Percentiles rank a stretch among this genome's conserved stretches.
Evolutionary conservation across 2,329 filamentous ascomycete species (phyloP).

Genomic region (Penicillium digitatum): DNA sequence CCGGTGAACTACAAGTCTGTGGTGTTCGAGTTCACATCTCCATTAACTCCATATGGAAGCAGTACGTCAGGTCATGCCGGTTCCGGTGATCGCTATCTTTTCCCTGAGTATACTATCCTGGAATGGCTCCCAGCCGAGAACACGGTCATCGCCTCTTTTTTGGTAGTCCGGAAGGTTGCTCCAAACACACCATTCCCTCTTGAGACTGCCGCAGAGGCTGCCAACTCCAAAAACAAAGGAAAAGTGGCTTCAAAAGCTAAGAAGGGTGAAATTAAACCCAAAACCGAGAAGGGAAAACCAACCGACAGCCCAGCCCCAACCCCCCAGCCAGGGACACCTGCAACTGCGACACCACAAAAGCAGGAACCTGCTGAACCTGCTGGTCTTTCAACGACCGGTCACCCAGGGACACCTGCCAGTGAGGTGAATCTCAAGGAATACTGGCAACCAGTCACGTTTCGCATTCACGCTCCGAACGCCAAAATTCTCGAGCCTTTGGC

Average conservation of each 20-base stretch:
- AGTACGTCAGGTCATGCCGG: slow-evolving; percentile 40
- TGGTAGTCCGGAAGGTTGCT: slow-evolving; percentile 45
- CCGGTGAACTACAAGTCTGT: slow-evolving; percentile 45
- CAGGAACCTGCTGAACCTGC: slow-evolving; percentile 7
- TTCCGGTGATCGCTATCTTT: slow-evolving; percentile 47
- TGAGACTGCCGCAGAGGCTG: slow-evolving; percentile 30
- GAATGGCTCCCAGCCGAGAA: slow-evolving; percentile 47
- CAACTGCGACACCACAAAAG: slow-evolving; percentile 19
- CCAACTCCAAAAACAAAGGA: slow-evolving; percentile 29
- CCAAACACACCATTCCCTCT: slow-evolving; percentile 38
- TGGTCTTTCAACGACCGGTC: not conserved
- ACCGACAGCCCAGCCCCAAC: slow-evolving; percentile 6
- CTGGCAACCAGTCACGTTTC: slow-evolving; percentile 54
- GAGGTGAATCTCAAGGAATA: slow-evolving; percentile 42
- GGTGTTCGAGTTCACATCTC: slow-evolving; percentile 47
- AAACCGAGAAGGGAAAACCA: slow-evolving; percentile 22
- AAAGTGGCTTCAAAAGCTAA: slow-evolving; percentile 37
- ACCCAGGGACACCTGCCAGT: slow-evolving; percentile 12
- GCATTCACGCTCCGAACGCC: slow-evolving; percentile 51
- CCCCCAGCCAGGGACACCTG: slow-evolving; percentile 8
- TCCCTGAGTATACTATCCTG: slow-evolving; percentile 48
- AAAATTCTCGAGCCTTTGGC: slow-evolving; percentile 53
- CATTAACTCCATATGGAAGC: slow-evolving; percentile 41
- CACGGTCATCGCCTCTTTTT: slow-evolving; percentile 47
- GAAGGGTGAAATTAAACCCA: slow-evolving; percentile 31